Percentiles rank a stretch among this genome's conserved stretches.
These are phyloP conservation scores for Detonula confervacea DNA, from an alignment of 352 stramenopile species.

Conservation along the genomic window DNA sequence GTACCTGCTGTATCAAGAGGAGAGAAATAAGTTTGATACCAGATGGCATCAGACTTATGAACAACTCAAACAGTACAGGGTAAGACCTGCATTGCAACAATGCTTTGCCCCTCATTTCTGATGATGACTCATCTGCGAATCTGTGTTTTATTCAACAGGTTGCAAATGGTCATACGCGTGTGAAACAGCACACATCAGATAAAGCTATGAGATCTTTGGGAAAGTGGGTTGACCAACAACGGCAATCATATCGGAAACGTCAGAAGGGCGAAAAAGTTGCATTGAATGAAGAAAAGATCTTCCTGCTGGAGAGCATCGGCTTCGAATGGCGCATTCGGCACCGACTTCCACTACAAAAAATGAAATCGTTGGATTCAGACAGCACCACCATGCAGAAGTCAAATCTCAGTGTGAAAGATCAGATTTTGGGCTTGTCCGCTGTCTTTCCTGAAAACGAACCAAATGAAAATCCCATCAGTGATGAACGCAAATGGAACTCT, in stretches of 20 bases:
- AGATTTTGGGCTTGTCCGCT: neutral
- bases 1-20: neutral
- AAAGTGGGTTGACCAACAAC: constrained; percentile 47
- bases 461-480: neutral
- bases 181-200: constrained; percentile 15
- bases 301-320: constrained; percentile 17
- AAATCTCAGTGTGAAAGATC: neutral
- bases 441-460: constrained; percentile 15
- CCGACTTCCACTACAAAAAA: neutral
- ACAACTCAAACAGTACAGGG: constrained; percentile 29
- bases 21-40: constrained; percentile 12
- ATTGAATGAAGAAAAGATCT: constrained; percentile 18
- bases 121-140: neutral
- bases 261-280: constrained; percentile 24
- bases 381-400: neutral
- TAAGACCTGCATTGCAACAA: neutral
- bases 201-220: neutral
- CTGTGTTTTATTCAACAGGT: neutral
- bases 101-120: neutral
- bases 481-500: constrained; percentile 24
- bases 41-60: constrained; percentile 22
- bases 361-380: neutral
- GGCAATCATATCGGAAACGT: constrained; percentile 23
- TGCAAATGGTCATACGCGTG: constrained; percentile 3
- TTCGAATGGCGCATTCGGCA: constrained; percentile 28